Evolutionary conservation across 2,329 filamentous ascomycete genomes (phyloP), one percentile per base, ranked within the genome.

Genomic region (Paecilomyces fulvus): DNA sequence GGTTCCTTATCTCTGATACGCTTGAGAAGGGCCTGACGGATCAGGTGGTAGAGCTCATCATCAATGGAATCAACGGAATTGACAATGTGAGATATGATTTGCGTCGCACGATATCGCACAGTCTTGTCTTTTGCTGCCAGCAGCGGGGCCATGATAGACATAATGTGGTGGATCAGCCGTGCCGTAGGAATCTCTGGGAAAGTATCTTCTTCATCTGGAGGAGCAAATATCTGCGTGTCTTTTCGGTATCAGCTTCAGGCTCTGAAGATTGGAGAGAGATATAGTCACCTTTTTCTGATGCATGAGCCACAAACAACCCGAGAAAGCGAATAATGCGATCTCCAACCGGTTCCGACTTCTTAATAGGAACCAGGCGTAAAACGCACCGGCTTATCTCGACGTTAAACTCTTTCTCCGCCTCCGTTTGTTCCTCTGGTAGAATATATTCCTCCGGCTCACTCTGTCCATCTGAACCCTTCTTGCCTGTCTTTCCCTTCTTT

Each of bases 1-100:
- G 91, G 83, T 70, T 99, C 94, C 73, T 96, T 97, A 74, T 99
- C 94, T 62, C 90, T 85, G 53, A 97, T 87, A 31, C 94, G 83
- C 73, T 89, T 95, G 49, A 95, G 76, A 37, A 99, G 77, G 0
- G 87, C 88, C 54, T 89, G 81, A 54, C 90, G 83, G 58, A 97
- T 79, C 58, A 90, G 83, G 64, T 91, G 85, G 70, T 95, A 99
- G 10, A 96, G 75, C 52, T 94, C 90, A 69, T 96, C 91, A 65
- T 97, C 94, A 64, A 97, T 90, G 1, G 90, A 87, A 60, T 95
- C 90, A 25, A 99, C 80, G 11, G 88, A 94, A 74, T 96, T 96
- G 74, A 99, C 87, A 60, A 96, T 86, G 69, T 96, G 89, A 1
- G 91, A 88, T 54, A 95, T 85, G 54, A 96, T 83, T 70, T 99